Conservation (phyloP, 106 monocot species). For the Apostasia ramifera region DNA sequence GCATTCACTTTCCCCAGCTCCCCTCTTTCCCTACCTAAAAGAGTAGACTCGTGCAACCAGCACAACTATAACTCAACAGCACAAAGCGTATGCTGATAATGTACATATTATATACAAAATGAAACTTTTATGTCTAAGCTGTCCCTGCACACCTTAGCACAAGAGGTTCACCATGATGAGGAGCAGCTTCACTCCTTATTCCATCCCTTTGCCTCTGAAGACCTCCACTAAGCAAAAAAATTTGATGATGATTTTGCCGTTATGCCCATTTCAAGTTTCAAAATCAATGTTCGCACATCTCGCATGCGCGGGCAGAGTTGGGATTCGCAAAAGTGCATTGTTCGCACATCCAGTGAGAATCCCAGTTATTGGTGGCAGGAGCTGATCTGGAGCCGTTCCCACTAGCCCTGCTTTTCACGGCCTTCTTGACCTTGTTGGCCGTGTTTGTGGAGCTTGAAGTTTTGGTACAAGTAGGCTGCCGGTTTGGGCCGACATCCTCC, state of each 20-base stretch:
- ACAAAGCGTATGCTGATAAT: too few species aligned
- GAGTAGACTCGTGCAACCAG: too few species aligned
- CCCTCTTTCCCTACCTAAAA: too few species aligned
- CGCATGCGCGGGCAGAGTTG: slow-evolving; percentile 28
- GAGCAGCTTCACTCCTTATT: not conserved
- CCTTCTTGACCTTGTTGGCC: slow-evolving; percentile 18
- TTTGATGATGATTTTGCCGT: too few species aligned
- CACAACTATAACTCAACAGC: too few species aligned
- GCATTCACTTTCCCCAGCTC: too few species aligned
- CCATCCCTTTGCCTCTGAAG: not conserved
- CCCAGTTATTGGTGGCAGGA: slow-evolving; percentile 23
- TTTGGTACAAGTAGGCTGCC: not conserved
- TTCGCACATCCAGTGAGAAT: slow-evolving; percentile 51
- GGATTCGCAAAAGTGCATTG: slow-evolving; percentile 59
- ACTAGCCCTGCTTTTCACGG: slow-evolving; percentile 18
- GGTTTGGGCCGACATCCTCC: slow-evolving; percentile 1
- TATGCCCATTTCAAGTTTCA: too few species aligned
- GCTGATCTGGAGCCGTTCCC: slow-evolving; percentile 23
- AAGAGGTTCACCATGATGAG: not conserved
- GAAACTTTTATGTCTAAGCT: too few species aligned
- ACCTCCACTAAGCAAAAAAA: too few species aligned
- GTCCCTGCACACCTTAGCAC: too few species aligned
- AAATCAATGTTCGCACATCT: slow-evolving; percentile 37
- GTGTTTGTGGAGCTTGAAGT: slow-evolving; percentile 7
- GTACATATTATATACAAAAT: too few species aligned